These are phyloP conservation scores for Hypoxylon fuscum DNA, from an alignment of 495 filamentous ascomycete species.

Conservation along the genomic window DNA sequence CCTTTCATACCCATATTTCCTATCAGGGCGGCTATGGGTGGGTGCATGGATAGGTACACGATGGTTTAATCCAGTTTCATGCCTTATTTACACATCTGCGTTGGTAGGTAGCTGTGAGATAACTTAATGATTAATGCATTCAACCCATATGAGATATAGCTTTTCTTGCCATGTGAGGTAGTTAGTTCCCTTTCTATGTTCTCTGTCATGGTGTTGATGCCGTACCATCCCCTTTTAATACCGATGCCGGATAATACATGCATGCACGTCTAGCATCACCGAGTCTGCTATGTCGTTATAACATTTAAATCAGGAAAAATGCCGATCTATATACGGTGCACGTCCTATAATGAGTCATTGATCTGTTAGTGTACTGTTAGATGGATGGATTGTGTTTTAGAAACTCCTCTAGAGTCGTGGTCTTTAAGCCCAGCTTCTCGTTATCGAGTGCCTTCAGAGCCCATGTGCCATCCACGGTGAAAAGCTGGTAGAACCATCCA, in stretches of 20 bases:
- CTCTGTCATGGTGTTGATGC: too few relatives aligned
- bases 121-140: background rate
- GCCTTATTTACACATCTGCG: background rate
- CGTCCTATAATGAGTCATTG: too few relatives aligned
- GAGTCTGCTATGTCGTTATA: too few relatives aligned
- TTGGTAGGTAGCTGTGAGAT: background rate
- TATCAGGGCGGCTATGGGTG: constrained; percentile 11
- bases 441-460: constrained; percentile 27
- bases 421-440: constrained; percentile 23
- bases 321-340: too few relatives aligned
- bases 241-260: too few relatives aligned
- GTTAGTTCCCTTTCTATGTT: too few relatives aligned
- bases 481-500: constrained; percentile 34
- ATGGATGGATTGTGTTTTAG: constrained; percentile 31
- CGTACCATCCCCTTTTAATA: too few relatives aligned
- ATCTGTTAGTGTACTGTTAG: too few relatives aligned
- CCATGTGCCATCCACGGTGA: constrained; percentile 30
- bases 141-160: too few relatives aligned
- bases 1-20: background rate
- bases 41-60: constrained; percentile 9
- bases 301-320: too few relatives aligned
- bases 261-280: too few relatives aligned
- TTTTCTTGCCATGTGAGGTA: too few relatives aligned
- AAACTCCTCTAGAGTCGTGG: constrained; percentile 26
- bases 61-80: constrained; percentile 1